These are phyloP conservation scores for Panellus pusillus DNA, from an alignment of 768 basidiomycete genomes.

Conservation along the genomic window DNA sequence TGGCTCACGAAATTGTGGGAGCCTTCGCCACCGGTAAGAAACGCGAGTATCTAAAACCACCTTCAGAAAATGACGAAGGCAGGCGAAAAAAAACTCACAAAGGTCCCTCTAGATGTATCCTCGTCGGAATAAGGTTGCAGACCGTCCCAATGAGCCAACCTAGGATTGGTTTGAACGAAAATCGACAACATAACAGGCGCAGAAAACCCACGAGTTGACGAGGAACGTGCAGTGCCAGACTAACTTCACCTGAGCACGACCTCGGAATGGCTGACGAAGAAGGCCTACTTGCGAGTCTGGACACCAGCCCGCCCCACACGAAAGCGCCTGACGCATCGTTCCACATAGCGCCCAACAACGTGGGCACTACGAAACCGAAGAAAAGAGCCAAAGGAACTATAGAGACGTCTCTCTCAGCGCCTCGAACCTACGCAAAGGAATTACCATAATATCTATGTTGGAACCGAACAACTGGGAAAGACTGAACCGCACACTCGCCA, in stretches of 20 bases:
- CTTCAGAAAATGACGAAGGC: not conserved
- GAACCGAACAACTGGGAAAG: constrained; percentile 55
- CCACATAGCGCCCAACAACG: constrained; percentile 55
- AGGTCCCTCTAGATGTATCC: constrained; percentile 71
- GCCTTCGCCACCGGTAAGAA: constrained; percentile 75
- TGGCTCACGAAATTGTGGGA: constrained; percentile 67
- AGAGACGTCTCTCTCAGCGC: not conserved
- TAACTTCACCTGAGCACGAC: constrained; percentile 22
- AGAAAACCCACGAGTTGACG: constrained; percentile 60
- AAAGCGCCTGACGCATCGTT: constrained; percentile 66
- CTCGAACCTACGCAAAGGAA: not conserved
- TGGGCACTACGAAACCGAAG: constrained; percentile 60
- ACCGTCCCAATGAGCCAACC: constrained; percentile 80
- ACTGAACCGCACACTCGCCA: not conserved
- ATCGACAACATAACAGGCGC: not conserved
- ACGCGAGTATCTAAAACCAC: constrained; percentile 54
- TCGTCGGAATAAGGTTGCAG: constrained; percentile 81
- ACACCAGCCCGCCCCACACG: constrained; percentile 70
- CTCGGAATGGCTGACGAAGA: not conserved
- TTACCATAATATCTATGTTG: constrained; percentile 71
- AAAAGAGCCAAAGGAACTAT: constrained; percentile 61
- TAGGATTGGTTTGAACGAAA: constrained; percentile 22
- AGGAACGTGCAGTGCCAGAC: constrained; percentile 76
- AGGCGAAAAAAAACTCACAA: constrained; percentile 42
- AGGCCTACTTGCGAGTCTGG: constrained; percentile 56